phyloP scores from a whole-genome alignment of 2,329 filamentous ascomycete genomes.

The Fusarium dlaminii region DNA sequence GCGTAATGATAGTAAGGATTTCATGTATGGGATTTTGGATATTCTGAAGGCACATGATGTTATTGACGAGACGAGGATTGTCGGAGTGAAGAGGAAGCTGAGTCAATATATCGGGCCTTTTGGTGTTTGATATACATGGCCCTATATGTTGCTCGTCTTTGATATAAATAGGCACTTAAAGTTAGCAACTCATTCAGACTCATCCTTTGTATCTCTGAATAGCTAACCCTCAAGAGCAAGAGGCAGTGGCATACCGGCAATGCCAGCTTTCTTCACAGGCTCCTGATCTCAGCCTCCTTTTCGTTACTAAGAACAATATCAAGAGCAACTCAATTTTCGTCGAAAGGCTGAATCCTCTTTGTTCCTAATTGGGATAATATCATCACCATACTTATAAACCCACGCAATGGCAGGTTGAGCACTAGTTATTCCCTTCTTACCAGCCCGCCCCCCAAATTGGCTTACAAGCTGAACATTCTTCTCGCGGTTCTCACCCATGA shows the following conservation, averaged over 20 bases:
- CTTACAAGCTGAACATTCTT: constrained; percentile 64
- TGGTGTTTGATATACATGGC: background rate
- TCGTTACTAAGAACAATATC: constrained; percentile 42
- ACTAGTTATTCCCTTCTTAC: constrained; percentile 61
- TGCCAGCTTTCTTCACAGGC: constrained; percentile 3
- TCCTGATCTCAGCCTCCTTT: constrained; percentile 45
- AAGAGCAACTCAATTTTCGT: constrained; percentile 52
- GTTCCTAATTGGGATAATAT: constrained; percentile 65
- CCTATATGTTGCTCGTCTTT: background rate
- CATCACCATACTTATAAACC: constrained; percentile 65
- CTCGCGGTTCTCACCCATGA: constrained; percentile 39
- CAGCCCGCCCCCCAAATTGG: constrained; percentile 58
- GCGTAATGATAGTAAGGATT: background rate
- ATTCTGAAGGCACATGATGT: background rate
- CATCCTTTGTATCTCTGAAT: constrained; percentile 4
- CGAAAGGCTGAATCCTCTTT: constrained; percentile 51
- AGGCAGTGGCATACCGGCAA: constrained; percentile 7
- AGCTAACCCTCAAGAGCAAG: background rate
- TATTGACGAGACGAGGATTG: background rate
- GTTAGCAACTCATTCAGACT: background rate
- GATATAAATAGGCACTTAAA: background rate
- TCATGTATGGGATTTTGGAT: background rate
- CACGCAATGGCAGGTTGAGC: constrained; percentile 69
- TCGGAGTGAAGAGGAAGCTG: background rate
- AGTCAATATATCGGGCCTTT: background rate